Evolutionary conservation across 2,329 filamentous ascomycete genomes (phyloP), one percentile per base, ranked within the genome.

Genomic region (Fusarium napiforme): DNA sequence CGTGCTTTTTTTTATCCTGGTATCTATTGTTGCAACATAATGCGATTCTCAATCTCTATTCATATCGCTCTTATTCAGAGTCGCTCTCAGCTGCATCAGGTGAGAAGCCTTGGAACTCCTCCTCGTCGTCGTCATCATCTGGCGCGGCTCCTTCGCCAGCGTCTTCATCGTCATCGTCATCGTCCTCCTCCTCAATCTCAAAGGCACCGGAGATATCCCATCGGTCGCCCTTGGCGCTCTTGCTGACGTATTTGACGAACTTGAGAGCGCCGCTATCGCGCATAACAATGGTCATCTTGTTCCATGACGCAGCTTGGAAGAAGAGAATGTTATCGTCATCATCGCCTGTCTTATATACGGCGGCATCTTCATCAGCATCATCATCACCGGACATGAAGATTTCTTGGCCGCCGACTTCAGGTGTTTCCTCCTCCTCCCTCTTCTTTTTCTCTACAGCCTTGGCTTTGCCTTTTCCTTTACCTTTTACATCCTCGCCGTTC

Each of bases 181-280:
- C 87, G 42, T 85, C 80, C 66, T 90, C 80, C 67, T 90, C 88
- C 71, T 88, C 88, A 37, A 97, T 92, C 30, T 92, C 93, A 81
- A 93, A 94, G 39, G 91, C 90, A 2, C 91, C 96, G 52, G 90
- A 92, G 56, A 98, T 87, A 83, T 99, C 96, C 94, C 95, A 98
- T 47, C 96, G 88, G 83, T 98, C 96, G 2, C 96, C 96, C 79
- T 90, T 90, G 12, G 96, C 96, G 57, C 88, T 89, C 67, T 87
- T 87, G 82, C 93, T 97, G 28, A 99, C 93, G 81, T 98, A 99
- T 86, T 98, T 99, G 78, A 98, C 95, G 80, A 99, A 99, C 81
- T 94, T 92, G 79, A 99, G 86, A 19, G 93, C 92, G 19, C 94
- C 95, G 75, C 90, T 91, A 80, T 99, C 96, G 65, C 96, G 89